Evolutionary conservation across 2,329 filamentous ascomycete species (phyloP).

Genomic region (Diaporthe sp.): DNA sequence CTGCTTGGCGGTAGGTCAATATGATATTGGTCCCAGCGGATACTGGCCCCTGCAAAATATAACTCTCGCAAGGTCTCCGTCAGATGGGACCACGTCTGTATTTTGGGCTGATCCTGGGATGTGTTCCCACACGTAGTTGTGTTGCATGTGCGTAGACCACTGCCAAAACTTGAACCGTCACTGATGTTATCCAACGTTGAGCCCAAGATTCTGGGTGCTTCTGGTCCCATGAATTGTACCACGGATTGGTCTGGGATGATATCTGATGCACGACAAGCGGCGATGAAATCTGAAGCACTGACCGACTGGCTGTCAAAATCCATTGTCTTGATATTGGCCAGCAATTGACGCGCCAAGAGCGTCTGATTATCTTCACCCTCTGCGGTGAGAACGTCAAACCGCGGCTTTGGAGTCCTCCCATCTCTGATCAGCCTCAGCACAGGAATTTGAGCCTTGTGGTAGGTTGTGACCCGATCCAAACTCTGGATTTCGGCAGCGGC

Average conservation of each 20-base stretch:
- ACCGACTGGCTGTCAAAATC: too few relatives aligned
- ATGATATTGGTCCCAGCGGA: neutral
- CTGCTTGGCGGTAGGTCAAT: neutral
- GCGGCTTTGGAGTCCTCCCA: neutral
- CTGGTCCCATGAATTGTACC: neutral
- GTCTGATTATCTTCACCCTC: neutral
- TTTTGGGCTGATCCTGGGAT: too few relatives aligned
- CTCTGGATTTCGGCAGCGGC: neutral
- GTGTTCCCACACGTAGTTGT: rapidly evolving
- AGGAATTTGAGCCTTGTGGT: neutral
- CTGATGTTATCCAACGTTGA: neutral
- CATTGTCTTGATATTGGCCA: neutral
- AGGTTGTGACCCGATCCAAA: neutral
- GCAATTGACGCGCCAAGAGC: neutral
- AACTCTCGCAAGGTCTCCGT: neutral
- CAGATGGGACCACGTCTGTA: neutral
- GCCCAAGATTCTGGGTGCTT: rapidly evolving
- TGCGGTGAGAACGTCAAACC: neutral
- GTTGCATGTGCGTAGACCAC: rapidly evolving
- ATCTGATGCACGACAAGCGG: neutral
- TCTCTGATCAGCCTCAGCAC: neutral
- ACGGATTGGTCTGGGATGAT: neutral
- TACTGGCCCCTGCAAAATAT: neutral
- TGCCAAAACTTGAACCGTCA: rapidly evolving
- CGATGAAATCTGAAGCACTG: too few relatives aligned